A percentile compares a stretch with the other conserved stretches of the same genome.
Conservation (phyloP, 352 stramenopile species). For the Phytopythium chamaehyphon region DNA sequence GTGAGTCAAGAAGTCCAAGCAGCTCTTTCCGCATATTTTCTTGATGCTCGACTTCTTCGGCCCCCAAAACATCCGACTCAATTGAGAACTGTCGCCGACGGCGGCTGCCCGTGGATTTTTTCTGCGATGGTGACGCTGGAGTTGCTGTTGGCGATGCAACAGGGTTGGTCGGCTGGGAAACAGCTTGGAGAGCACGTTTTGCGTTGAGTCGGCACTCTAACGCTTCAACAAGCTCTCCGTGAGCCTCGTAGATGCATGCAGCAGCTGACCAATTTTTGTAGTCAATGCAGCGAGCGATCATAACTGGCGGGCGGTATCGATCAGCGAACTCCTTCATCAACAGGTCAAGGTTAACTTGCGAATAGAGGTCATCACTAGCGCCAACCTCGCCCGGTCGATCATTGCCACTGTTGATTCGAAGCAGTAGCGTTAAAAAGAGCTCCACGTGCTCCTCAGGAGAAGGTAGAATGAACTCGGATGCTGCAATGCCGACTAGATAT, state of each 20-base stretch:
- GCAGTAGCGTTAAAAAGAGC: slow-evolving; percentile 67
- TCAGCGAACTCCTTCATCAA: slow-evolving; percentile 50
- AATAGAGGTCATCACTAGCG: slow-evolving; percentile 17
- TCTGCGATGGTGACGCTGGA: background rate
- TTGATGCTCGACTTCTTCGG: slow-evolving; percentile 43
- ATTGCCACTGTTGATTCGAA: slow-evolving; percentile 40
- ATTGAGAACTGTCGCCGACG: slow-evolving; percentile 28
- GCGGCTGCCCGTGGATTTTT: background rate
- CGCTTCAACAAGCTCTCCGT: slow-evolving; percentile 77
- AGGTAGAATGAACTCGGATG: slow-evolving; percentile 39
- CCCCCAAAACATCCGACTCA: slow-evolving; percentile 12
- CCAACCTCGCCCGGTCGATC: slow-evolving; percentile 3
- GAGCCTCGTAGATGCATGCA: slow-evolving; percentile 70
- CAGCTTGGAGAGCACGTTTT: slow-evolving; percentile 34
- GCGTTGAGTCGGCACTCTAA: slow-evolving; percentile 79
- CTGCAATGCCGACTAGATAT: slow-evolving; percentile 22
- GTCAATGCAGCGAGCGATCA: slow-evolving; percentile 77
- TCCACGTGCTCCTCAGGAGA: slow-evolving; percentile 59
- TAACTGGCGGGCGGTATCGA: slow-evolving; percentile 69
- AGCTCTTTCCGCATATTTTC: slow-evolving; percentile 61
- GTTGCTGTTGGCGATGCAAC: background rate
- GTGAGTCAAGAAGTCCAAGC: slow-evolving; percentile 47
- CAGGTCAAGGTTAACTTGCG: slow-evolving; percentile 48
- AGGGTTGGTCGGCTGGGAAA: background rate
- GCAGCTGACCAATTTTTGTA: slow-evolving; percentile 80